phyloP scores from a whole-genome alignment of 768 basidiomycete species.

The Podaxis pistillaris region DNA sequence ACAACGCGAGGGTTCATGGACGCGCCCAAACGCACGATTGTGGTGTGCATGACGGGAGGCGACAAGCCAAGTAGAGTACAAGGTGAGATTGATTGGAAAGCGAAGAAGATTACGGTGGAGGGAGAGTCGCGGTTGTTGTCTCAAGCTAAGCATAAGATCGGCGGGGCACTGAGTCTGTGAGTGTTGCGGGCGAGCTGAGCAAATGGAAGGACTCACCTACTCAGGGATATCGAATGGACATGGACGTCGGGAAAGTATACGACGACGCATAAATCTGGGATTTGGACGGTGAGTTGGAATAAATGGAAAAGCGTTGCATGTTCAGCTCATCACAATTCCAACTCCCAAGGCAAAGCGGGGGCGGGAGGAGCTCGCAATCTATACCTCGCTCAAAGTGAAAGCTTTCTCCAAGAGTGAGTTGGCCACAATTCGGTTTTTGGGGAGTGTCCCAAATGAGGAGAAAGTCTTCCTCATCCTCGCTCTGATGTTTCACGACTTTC shows the following conservation, averaged over 20 bases:
- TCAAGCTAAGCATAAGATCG: constrained; percentile 16
- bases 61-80: not conserved
- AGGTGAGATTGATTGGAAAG: constrained; percentile 18
- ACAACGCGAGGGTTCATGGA: constrained; percentile 12
- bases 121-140: constrained; percentile 1
- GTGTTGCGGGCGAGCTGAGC: not conserved
- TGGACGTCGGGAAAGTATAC: constrained; percentile 18
- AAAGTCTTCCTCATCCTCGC: constrained; percentile 19
- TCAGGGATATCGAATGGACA: constrained; percentile 17
- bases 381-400: constrained; percentile 12
- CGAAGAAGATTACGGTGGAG: constrained; percentile 16
- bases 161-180: constrained; percentile 17
- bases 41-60: not conserved
- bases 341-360: constrained; percentile 15
- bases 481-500: constrained; percentile 14
- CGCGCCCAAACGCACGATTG: not conserved
- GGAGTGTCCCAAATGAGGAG: constrained; percentile 17
- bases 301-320: not conserved
- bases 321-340: not conserved
- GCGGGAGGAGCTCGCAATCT: constrained; percentile 12
- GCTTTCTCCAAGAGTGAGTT: constrained; percentile 19
- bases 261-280: constrained; percentile 6
- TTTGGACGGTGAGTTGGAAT: constrained; percentile 17
- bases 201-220: not conserved
- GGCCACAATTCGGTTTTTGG: constrained; percentile 17